These are phyloP conservation scores for Heritiera fomes DNA, from an alignment of 345 rosid genomes.

Conservation along the genomic window DNA sequence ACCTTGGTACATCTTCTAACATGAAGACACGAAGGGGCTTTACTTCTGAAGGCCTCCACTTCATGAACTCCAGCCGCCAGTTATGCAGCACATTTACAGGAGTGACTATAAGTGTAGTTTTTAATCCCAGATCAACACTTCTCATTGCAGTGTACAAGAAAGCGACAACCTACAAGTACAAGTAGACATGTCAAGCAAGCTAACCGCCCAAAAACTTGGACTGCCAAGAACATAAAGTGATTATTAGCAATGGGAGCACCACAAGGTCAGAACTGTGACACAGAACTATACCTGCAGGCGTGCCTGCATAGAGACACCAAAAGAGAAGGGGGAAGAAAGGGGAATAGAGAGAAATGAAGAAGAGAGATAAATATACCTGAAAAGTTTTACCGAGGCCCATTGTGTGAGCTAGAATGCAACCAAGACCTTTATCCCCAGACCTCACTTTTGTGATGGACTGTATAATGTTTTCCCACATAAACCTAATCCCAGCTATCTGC, in stretches of 20 bases:
- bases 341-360: neutral
- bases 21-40: slow-evolving; percentile 87
- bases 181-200: slow-evolving; percentile 27
- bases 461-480: slow-evolving; percentile 97
- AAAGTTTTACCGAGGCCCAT: slow-evolving; percentile 99
- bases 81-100: slow-evolving; percentile 99
- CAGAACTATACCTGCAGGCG: neutral
- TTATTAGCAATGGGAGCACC: neutral
- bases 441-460: slow-evolving; percentile 81
- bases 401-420: slow-evolving; percentile 98
- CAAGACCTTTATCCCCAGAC: slow-evolving; percentile 97
- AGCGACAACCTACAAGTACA: slow-evolving; percentile 85
- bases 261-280: neutral
- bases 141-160: slow-evolving; percentile 96
- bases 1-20: slow-evolving; percentile 98
- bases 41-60: slow-evolving; percentile 93
- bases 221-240: neutral
- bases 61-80: slow-evolving; percentile 90
- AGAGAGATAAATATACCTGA: slow-evolving; percentile 58
- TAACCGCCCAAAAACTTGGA: slow-evolving; percentile 13
- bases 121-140: slow-evolving; percentile 82
- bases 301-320: neutral
- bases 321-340: neutral
- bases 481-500: slow-evolving; percentile 94
- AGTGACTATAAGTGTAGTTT: slow-evolving; percentile 86